Percentiles rank a stretch among this genome's conserved stretches.
Conservation (phyloP, 106 monocot species). For the Dendrobium huoshanense region DNA sequence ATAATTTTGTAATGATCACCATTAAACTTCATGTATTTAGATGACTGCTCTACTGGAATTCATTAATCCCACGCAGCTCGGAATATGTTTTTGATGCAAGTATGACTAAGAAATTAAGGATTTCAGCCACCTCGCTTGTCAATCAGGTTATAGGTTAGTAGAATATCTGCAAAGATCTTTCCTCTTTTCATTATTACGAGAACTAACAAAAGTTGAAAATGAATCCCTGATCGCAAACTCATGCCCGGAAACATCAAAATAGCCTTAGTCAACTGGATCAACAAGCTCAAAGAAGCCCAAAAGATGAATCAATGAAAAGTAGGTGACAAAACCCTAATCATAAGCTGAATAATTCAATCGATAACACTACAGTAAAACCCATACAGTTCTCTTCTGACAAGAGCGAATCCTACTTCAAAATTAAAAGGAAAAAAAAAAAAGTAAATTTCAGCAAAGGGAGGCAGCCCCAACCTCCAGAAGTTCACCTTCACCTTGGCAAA, state of each 20-base stretch:
- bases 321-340: neutral
- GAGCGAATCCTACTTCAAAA: neutral
- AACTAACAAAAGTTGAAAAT: neutral
- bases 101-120: no score
- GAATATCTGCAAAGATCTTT: neutral
- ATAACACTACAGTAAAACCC: neutral
- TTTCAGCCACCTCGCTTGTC: no score
- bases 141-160: no score
- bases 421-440: neutral
- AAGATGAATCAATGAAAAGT: neutral
- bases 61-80: neutral
- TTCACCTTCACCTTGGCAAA: neutral
- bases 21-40: neutral
- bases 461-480: neutral
- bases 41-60: neutral
- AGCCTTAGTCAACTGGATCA: neutral
- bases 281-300: conserved; percentile 1
- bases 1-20: neutral
- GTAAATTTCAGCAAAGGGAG: neutral
- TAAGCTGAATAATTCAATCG: neutral
- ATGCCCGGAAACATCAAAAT: neutral
- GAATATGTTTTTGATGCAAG: no score
- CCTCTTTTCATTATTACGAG: neutral
- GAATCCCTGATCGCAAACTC: neutral
- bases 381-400: neutral